Evolutionary conservation across 2,329 filamentous ascomycete genomes (phyloP).

Genomic region (Huntiella abstrusa): DNA sequence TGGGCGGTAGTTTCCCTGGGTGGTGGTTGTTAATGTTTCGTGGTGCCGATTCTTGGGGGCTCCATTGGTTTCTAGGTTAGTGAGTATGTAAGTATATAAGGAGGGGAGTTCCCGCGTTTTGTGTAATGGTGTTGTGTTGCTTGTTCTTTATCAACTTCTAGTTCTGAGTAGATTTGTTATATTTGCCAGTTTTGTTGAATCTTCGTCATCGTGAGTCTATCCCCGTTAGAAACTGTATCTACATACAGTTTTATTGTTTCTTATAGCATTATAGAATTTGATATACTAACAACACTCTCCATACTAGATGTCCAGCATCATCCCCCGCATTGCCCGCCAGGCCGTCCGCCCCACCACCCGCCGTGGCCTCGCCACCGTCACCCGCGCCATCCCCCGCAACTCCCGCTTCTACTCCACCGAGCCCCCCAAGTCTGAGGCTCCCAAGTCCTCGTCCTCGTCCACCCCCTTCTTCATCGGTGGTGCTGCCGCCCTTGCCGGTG

Average conservation of each 20-base stretch:
- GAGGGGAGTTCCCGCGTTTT: neutral
- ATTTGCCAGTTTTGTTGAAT: conserved; percentile 2
- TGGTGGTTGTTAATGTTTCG: neutral
- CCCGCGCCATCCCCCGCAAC: conserved; percentile 49
- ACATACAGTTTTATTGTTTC: neutral
- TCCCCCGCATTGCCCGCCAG: conserved; percentile 36
- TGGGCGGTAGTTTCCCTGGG: too few relatives aligned
- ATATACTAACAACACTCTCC: neutral
- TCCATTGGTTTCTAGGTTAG: neutral
- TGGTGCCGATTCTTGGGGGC: neutral
- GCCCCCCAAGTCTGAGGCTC: conserved; percentile 34
- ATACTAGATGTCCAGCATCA: conserved; percentile 22
- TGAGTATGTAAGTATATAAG: conserved; percentile 3
- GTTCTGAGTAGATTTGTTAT: neutral
- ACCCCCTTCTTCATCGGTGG: conserved; percentile 38
- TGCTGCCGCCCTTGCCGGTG: conserved; percentile 41
- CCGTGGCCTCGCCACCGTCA: conserved; percentile 35
- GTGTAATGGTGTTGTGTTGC: conserved; percentile 1
- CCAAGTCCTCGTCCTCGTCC: conserved; percentile 27
- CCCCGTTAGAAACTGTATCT: too few relatives aligned
- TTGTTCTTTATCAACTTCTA: conserved; percentile 1
- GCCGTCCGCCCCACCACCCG: conserved; percentile 40
- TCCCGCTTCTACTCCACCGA: conserved; percentile 67
- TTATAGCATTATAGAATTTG: neutral
- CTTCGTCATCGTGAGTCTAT: neutral